Evolutionary conservation across 441 rosid genomes (phyloP), one percentile per base, ranked within the genome.

Genomic region (Euphorbia corollata): DNA sequence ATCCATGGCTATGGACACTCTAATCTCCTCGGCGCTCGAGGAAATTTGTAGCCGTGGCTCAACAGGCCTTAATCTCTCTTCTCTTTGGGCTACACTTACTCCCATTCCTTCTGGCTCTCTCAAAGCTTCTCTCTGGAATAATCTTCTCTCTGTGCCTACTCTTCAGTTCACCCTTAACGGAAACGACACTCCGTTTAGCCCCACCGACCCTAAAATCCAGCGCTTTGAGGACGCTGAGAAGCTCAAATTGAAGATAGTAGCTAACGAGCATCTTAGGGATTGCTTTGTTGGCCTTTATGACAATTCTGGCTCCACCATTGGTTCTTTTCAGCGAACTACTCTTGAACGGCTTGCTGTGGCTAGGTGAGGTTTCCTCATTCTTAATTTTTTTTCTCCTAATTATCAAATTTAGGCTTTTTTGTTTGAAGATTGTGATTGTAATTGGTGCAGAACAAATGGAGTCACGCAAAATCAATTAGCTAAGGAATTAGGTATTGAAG

Each of bases 211-310:
- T 23, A 77, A 75, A 60, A 85, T 91, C 75, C 91, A 80, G 69
- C 77, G 77, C 36, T 64, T 78, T 0, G 96, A 89, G 45, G 91
- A 80, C 6, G 94, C 88, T 8, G 85, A 84, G 74, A 73, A 77
- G 65, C 79, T 85, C 43, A 76, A 71, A 23, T 58, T 88, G 77
- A 91, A 81, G 69, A 78, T 91, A 65, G 67, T 79, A 13, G 94
- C 94, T 1, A 77, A 74, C 55, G 86, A 87, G 80, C 86, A 79
- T 74, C 86, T 91, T 57, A 77, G 94, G 55, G 91, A 87, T 61
- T 83, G 80, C 79, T 94, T 85, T 70, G 84, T 86, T 36, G 97
- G 98, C 61, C 82, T 94, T 68, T 87, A 91, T 65, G 97, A 88
- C 22, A 78, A 73, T 53, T 79, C 79, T 63, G 73, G 83, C 41